Percentiles rank a stretch among this genome's conserved stretches.
Conservation (phyloP, 1,284 basidiomycete genomes). For the Phlebopus sp. region DNA sequence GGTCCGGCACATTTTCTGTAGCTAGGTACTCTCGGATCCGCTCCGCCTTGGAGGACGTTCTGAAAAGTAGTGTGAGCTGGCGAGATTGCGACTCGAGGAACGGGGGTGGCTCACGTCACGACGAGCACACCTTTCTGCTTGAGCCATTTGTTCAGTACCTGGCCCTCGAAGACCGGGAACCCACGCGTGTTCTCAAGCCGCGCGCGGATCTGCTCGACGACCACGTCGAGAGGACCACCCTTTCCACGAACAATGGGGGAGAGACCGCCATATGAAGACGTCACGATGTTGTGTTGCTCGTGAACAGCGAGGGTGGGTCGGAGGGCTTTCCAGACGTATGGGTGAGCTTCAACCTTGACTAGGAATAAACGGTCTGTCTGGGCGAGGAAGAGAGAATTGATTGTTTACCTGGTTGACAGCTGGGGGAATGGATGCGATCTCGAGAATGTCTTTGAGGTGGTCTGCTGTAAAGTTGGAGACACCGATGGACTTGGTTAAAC, state of each 20-base stretch:
- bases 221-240: constrained; percentile 54
- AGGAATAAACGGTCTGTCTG: constrained; percentile 9
- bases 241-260: constrained; percentile 54
- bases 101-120: constrained; percentile 56
- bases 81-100: neutral
- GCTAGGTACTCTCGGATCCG: constrained; percentile 69
- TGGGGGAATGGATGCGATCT: constrained; percentile 57
- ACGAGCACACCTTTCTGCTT: constrained; percentile 54
- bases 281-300: constrained; percentile 60
- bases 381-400: neutral
- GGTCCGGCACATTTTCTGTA: constrained; percentile 50
- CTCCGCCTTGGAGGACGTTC: constrained; percentile 66
- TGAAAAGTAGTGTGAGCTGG: constrained; percentile 25
- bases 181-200: constrained; percentile 44
- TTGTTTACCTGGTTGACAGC: constrained; percentile 73
- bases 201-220: constrained; percentile 49
- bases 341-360: constrained; percentile 74
- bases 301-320: constrained; percentile 54
- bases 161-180: constrained; percentile 47
- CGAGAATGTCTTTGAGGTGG: constrained; percentile 63
- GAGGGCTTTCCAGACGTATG: constrained; percentile 66
- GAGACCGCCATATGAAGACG: constrained; percentile 67
- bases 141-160: constrained; percentile 63
- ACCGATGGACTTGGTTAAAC: constrained; percentile 75
- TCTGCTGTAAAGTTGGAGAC: constrained; percentile 79